phyloP scores from a whole-genome alignment of 495 filamentous ascomycete genomes.

The Aspergillus taichungensis region DNA sequence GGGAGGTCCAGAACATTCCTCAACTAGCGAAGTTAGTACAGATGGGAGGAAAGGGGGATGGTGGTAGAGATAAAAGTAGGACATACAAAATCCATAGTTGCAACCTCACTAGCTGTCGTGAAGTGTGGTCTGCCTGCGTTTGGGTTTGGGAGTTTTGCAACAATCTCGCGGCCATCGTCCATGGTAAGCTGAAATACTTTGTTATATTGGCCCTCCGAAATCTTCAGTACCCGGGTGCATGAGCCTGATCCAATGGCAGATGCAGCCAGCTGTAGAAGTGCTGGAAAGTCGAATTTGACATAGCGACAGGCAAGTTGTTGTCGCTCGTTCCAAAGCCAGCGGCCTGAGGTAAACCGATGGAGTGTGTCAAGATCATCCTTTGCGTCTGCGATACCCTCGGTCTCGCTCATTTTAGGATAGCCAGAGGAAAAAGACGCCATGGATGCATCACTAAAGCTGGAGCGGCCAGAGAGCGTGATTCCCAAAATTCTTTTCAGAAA shows the following conservation, averaged over 20 bases:
- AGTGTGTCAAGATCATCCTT: slow-evolving; percentile 13
- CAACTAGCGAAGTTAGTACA: slow-evolving; percentile 14
- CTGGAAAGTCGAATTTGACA: slow-evolving; percentile 17
- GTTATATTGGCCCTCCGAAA: slow-evolving; percentile 31
- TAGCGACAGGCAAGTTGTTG: slow-evolving; percentile 18
- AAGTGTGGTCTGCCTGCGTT: slow-evolving; percentile 27
- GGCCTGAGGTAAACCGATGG: slow-evolving; percentile 15
- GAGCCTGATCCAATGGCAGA: slow-evolving; percentile 13
- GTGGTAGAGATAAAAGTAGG: slow-evolving; percentile 1
- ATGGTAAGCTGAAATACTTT: slow-evolving; percentile 29
- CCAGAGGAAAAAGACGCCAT: slow-evolving; percentile 1
- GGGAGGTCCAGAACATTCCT: slow-evolving; percentile 17
- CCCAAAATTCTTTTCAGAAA: not conserved
- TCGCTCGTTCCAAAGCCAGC: slow-evolving; percentile 20
- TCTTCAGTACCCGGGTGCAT: slow-evolving; percentile 18
- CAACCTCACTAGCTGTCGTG: slow-evolving; percentile 33
- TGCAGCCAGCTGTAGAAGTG: slow-evolving; percentile 16
- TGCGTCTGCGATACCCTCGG: slow-evolving; percentile 4
- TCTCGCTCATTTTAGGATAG: not conserved
- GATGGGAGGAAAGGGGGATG: slow-evolving; percentile 1
- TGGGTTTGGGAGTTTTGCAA: slow-evolving; percentile 28
- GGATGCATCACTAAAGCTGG: not conserved
- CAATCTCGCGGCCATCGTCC: slow-evolving; percentile 25
- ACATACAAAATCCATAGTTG: slow-evolving; percentile 35
- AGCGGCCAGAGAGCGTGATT: not conserved